phyloP scores from a whole-genome alignment of 352 stramenopile species.

The Globisporangium cylindrosporum region DNA sequence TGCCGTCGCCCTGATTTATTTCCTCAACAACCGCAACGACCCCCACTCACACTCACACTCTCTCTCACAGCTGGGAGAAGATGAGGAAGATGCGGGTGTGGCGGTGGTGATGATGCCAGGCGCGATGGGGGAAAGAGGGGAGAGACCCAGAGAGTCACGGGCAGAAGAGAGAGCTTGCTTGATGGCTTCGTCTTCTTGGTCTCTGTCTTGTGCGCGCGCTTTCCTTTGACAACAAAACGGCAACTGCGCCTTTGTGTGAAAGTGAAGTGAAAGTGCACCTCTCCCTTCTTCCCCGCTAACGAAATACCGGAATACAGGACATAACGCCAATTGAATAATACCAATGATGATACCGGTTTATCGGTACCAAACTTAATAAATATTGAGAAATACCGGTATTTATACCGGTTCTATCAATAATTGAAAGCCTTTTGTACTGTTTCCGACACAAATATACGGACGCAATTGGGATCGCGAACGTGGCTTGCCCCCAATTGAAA shows the following conservation, averaged over 20 bases:
- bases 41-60: background rate
- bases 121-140: background rate
- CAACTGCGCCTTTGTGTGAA: background rate
- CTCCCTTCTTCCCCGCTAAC: background rate
- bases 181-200: background rate
- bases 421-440: background rate
- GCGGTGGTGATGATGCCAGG: background rate
- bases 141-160: background rate
- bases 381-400: background rate
- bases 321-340: background rate
- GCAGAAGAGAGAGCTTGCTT: background rate
- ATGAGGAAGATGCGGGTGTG: background rate
- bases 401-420: background rate
- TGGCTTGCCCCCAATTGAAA: background rate
- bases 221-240: conserved; percentile 1
- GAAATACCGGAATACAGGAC: background rate
- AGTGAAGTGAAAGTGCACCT: background rate
- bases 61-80: background rate
- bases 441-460: background rate
- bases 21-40: background rate
- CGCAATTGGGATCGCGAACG: background rate
- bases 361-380: too few relatives aligned
- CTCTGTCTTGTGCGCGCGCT: background rate
- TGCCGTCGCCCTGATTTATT: conserved; percentile 3
- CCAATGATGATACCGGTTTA: background rate